These are phyloP conservation scores for Leccinum ambiguum DNA, from an alignment of 1,284 basidiomycete species.

Conservation along the genomic window DNA sequence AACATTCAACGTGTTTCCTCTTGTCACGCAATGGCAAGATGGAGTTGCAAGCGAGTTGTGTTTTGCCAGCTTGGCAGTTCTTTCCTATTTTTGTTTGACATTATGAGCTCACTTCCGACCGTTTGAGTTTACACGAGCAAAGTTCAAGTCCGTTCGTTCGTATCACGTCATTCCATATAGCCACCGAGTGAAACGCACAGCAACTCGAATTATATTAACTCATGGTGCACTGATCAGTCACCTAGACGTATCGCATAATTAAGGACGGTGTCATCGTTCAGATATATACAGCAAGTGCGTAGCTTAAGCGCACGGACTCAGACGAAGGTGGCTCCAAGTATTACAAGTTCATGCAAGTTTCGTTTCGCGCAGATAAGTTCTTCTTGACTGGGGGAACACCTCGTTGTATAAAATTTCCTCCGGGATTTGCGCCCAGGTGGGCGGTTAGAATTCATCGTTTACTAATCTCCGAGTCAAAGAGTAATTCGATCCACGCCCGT, in stretches of 20 bases:
- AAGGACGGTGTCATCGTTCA: slow-evolving; percentile 21
- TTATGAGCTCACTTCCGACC: slow-evolving; percentile 15
- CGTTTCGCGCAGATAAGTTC: slow-evolving; percentile 7
- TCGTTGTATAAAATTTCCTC: slow-evolving; percentile 14
- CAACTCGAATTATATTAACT: slow-evolving; percentile 15
- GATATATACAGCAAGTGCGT: slow-evolving; percentile 17
- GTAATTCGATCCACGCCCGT: slow-evolving; percentile 8
- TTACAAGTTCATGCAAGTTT: background rate
- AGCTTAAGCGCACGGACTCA: slow-evolving; percentile 24
- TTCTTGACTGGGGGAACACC: slow-evolving; percentile 14
- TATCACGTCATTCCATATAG: slow-evolving; percentile 35
- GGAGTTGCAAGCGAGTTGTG: slow-evolving; percentile 16
- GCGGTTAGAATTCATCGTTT: background rate
- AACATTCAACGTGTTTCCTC: slow-evolving; percentile 7
- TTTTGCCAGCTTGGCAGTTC: slow-evolving; percentile 16
- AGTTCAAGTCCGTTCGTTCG: slow-evolving; percentile 18
- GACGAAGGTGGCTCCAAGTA: slow-evolving; percentile 11
- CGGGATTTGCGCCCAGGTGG: slow-evolving; percentile 1
- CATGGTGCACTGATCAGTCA: slow-evolving; percentile 16
- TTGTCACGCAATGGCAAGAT: slow-evolving; percentile 4
- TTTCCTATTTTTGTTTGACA: background rate
- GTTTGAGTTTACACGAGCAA: slow-evolving; percentile 21
- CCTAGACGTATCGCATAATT: slow-evolving; percentile 21
- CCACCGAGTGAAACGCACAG: slow-evolving; percentile 20
- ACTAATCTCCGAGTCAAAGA: slow-evolving; percentile 2